phyloP scores from a whole-genome alignment of 108 stramenopile species.

The Cyclotella kingstonii region DNA sequence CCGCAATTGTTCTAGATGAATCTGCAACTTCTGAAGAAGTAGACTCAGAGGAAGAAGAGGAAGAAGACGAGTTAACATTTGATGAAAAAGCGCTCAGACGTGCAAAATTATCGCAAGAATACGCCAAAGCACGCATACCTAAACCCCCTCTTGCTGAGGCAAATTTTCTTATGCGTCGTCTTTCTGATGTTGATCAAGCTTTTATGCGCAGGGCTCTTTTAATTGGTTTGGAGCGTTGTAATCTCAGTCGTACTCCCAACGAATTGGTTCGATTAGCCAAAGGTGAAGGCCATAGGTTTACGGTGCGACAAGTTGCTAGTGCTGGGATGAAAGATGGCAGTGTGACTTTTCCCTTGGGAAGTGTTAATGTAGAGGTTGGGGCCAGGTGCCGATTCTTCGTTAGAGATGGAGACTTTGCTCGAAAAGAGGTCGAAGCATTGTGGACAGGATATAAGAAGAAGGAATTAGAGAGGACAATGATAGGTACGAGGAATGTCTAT shows the following conservation, averaged over 20 bases:
- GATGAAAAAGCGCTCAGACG: conserved; percentile 28
- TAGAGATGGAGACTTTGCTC: conserved; percentile 79
- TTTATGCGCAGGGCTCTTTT: conserved; percentile 80
- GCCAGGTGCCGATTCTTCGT: conserved; percentile 83
- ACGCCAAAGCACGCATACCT: conserved; percentile 77
- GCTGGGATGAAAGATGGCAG: conserved; percentile 89
- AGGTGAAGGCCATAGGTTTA: conserved; percentile 74
- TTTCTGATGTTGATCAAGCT: conserved; percentile 79
- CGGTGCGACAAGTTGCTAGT: conserved; percentile 74
- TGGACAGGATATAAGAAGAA: conserved; percentile 87
- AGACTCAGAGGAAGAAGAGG: conserved; percentile 40
- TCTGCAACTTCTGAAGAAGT: conserved; percentile 55
- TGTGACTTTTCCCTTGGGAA: conserved; percentile 75
- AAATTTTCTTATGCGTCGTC: conserved; percentile 77
- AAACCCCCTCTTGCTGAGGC: conserved; percentile 86
- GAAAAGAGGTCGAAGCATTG: conserved; percentile 79
- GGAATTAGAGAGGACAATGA: conserved; percentile 40
- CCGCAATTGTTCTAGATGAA: conserved; percentile 76
- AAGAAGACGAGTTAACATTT: conserved; percentile 29
- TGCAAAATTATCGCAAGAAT: conserved; percentile 49
- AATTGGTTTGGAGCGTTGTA: conserved; percentile 64
- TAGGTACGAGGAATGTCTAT: conserved; percentile 19
- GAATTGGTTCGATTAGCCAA: conserved; percentile 65
- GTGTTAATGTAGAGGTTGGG: conserved; percentile 72
- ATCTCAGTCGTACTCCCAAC: conserved; percentile 49